phyloP scores from a whole-genome alignment of 768 basidiomycete genomes.

The Hygrocybe coccinea region DNA sequence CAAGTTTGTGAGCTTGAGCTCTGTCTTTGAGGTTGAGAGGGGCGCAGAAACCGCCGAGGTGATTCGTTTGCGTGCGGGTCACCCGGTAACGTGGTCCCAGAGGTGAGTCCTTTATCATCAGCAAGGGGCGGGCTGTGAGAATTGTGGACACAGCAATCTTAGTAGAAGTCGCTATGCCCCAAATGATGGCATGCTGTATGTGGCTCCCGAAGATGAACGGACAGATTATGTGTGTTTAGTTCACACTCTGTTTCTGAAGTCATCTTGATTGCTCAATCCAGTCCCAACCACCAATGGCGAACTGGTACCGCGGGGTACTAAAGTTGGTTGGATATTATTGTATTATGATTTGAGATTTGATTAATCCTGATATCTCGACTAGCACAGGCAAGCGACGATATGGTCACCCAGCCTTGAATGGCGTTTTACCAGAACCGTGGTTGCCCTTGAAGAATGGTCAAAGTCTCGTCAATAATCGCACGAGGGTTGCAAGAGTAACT shows the following conservation, averaged over 20 bases:
- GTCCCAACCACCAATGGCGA: conserved; percentile 96
- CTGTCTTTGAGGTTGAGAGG: conserved; percentile 82
- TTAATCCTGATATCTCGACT: conserved; percentile 1
- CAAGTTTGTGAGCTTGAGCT: conserved; percentile 78
- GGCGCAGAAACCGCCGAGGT: conserved; percentile 85
- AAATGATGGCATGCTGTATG: conserved; percentile 91
- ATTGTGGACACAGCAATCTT: conserved; percentile 53
- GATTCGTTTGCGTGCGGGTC: conserved; percentile 65
- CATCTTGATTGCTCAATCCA: conserved; percentile 27
- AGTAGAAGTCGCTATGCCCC: conserved; percentile 85
- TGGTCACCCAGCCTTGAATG: conserved; percentile 93
- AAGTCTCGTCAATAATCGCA: conserved; percentile 57
- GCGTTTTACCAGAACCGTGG: conserved; percentile 91
- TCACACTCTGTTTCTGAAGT: background rate
- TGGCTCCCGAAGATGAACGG: conserved; percentile 88
- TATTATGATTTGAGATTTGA: too few species aligned
- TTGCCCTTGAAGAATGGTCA: conserved; percentile 84
- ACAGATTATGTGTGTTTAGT: conserved; percentile 73
- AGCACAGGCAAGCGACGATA: conserved; percentile 94
- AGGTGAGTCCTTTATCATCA: conserved; percentile 46
- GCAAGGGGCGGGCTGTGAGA: conserved; percentile 1
- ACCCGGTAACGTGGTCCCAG: conserved; percentile 85
- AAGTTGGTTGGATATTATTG: conserved; percentile 49
- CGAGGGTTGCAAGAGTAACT: conserved; percentile 33
- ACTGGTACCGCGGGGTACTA: conserved; percentile 88